Evolutionary conservation across 192 early-diverging fungal species (phyloP), one percentile per base, ranked within the genome.

Genomic region (Gamsiella multidivaricata): DNA sequence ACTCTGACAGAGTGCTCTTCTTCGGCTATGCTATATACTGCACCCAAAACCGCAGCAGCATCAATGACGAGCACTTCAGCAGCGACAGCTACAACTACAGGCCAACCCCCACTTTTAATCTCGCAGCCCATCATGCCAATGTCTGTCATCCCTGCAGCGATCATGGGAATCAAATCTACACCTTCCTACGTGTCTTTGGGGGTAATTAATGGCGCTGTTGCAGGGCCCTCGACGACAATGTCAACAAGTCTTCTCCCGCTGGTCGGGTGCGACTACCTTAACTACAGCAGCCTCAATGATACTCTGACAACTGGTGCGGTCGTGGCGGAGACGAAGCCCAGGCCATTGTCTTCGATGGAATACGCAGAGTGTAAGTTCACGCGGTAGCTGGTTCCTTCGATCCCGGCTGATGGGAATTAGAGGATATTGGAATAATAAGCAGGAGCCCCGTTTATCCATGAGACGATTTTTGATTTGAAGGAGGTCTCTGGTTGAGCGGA

Each of bases 331-430:
- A 39, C 22, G 22, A 62, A 14, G 34, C 34, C 59, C 39, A 54
- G 72, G 43, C 72, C 72, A 5, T 42, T 76, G 47, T 76, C 72
- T 5, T 76, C 72, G 12, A 76, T 76, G 72, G 72, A 76, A 55
- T 61, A 61, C 25, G 72, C 65, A 51, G 72, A 76, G 56, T 76
- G 72, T 76, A 76, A 76, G 72, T 26, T 20, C 11, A 50, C 14
- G 41, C 23, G 9, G 45, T 55, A 8, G 7, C 3, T 43, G 14
- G 6, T 41, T 39, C 15, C 39, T 20, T 47, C 14, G 34, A 10
- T 25, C 58, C n/a, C n/a, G n/a, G 12, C 11, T 15, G 6, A 23
- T 9, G 26, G 31, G 28, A 17, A 46, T 31, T n/a, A 54, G 53
- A 33, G 6, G 54, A 32, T 18, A 6, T 20, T 36, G 54, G 53